Percentiles rank a stretch among this genome's conserved stretches.
These are phyloP conservation scores for Zygotorulaspora chibaensis DNA, from an alignment of 805 yeast genomes.

Conservation along the genomic window DNA sequence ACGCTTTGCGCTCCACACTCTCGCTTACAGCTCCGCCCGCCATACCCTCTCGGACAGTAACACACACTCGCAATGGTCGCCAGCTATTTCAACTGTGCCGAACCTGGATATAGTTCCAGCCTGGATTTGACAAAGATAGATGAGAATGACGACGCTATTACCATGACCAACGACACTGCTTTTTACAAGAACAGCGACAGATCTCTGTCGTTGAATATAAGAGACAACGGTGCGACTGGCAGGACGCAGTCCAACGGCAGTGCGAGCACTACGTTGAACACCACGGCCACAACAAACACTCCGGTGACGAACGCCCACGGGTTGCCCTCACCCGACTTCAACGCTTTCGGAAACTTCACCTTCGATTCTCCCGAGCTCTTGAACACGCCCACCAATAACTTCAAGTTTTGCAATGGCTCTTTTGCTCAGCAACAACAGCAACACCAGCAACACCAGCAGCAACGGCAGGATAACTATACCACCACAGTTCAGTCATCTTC, in stretches of 20 bases:
- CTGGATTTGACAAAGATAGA: not conserved
- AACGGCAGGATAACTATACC: slow-evolving; percentile 2
- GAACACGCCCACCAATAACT: not conserved
- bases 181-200: not conserved
- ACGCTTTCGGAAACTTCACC: slow-evolving; percentile 3
- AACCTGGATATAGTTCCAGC: not conserved
- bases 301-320: slow-evolving; percentile 8
- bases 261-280: slow-evolving; percentile 4
- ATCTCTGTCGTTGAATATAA: slow-evolving; percentile 6
- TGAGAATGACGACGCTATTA: not conserved
- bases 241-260: slow-evolving; percentile 1
- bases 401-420: slow-evolving; percentile 1
- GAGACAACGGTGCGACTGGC: not conserved
- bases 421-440: not conserved
- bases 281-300: slow-evolving; percentile 7
- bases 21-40: no score
- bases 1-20: no score
- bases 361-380: slow-evolving; percentile 5
- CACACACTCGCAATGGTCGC: not conserved
- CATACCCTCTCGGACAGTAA: no score
- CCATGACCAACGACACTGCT: slow-evolving; percentile 1
- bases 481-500: not conserved
- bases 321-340: slow-evolving; percentile 11
- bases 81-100: not conserved
- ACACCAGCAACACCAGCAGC: not conserved